phyloP scores from a whole-genome alignment of 2,329 filamentous ascomycete species.

The Penicillium sp. region DNA sequence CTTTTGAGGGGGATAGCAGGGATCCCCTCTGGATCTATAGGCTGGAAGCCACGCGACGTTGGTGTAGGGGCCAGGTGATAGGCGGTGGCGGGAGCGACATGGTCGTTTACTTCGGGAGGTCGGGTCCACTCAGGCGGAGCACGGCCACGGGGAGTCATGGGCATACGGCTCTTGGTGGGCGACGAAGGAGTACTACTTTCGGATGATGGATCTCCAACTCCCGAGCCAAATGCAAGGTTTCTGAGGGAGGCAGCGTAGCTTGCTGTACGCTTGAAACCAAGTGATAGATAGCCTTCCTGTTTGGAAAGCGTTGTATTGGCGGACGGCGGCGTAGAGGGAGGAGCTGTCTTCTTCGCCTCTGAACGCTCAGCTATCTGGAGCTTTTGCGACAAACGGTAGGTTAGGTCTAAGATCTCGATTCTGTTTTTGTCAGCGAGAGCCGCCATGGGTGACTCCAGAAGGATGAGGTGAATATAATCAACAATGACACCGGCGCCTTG shows the following conservation, averaged over 20 bases:
- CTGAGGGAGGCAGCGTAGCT: slow-evolving; percentile 66
- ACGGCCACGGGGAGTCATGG: slow-evolving; percentile 51
- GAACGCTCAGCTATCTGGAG: slow-evolving; percentile 38
- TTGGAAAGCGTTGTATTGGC: slow-evolving; percentile 49
- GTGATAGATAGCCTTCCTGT: slow-evolving; percentile 61
- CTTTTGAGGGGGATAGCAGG: slow-evolving; percentile 75
- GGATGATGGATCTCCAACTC: slow-evolving; percentile 33
- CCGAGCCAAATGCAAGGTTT: slow-evolving; percentile 57
- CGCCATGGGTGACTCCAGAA: slow-evolving; percentile 76
- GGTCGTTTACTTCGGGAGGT: slow-evolving; percentile 75
- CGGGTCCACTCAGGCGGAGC: slow-evolving; percentile 60
- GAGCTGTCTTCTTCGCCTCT: slow-evolving; percentile 35
- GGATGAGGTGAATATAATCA: slow-evolving; percentile 76
- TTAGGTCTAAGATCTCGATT: slow-evolving; percentile 57
- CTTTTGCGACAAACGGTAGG: slow-evolving; percentile 36
- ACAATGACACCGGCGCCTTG: slow-evolving; percentile 80
- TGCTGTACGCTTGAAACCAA: slow-evolving; percentile 62
- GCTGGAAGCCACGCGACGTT: slow-evolving; percentile 71
- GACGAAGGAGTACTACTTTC: slow-evolving; percentile 29
- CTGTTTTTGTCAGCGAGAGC: slow-evolving; percentile 69
- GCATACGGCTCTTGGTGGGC: slow-evolving; percentile 33
- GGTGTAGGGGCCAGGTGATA: slow-evolving; percentile 78
- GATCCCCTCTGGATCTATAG: slow-evolving; percentile 58
- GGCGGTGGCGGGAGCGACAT: slow-evolving; percentile 62
- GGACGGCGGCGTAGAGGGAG: slow-evolving; percentile 50